Evolutionary conservation across 2,329 filamentous ascomycete genomes (phyloP), one percentile per base, ranked within the genome.

Genomic region (Nannizzia gypsea): DNA sequence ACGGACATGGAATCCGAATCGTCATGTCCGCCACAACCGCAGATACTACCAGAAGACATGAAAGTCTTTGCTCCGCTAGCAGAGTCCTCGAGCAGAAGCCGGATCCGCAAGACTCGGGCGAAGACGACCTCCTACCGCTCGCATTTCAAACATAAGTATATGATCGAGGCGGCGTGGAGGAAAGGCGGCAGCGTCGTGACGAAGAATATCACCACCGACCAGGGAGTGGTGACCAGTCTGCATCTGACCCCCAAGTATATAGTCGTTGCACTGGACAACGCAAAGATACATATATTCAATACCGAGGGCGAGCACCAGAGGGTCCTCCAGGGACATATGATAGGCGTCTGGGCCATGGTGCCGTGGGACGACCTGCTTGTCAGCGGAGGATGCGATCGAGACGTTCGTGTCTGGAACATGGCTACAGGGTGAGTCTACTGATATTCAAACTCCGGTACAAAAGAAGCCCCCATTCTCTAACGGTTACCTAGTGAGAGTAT

Each of bases 271-370:
- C 81, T 99, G 63, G 93, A 99, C 77, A 99, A 97, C 73, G 92
- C 93, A 40, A 95, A 95, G 77, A 99, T 99, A 52, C 93, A 99
- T 73, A 91, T 99, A 26, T 99, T 97, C 70, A 89, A 97, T 71
- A 91, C 90, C 0, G 84, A 93, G 65, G 93, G 93, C 36, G 86
- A 90, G 66, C 85, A 90, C 64, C 85, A 95, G 67, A 89, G 90
- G 71, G 96, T 90, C 1, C 77, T 99, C 28, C 87, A 93, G 69
- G 93, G 93, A 9, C 93, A 99, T 76, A 89, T 97, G 50, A 99
- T 99, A 93, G 93, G 93, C 44, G 93, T 99, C 20, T 99, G 93
- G 93, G 93, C 93, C 56, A 97, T 99, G 92, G 90, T 99, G 24
- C 93, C 93, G 5, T 96, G 91, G 89, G 92, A 89, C 62, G 92